Percentiles rank a stretch among this genome's conserved stretches.
Evolutionary conservation across 345 rosid genomes (phyloP).

Genomic region (Sisymbrium irio): DNA sequence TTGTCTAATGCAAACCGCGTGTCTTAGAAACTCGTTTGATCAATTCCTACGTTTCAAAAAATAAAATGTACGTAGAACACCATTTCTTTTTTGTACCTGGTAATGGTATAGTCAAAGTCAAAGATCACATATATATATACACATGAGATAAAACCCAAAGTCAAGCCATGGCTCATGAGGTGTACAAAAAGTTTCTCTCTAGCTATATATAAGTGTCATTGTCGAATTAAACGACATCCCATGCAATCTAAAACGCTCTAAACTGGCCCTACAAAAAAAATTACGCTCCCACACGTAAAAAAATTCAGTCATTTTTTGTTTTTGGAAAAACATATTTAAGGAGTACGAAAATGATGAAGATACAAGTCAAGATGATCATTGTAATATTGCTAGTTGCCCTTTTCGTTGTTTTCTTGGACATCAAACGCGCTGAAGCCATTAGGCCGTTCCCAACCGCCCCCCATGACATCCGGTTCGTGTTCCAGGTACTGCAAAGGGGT

Average conservation of each 20-base stretch:
- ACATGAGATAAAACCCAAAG: neutral
- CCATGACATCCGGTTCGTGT: constrained; percentile 14
- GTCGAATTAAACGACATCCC: neutral
- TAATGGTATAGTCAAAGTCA: constrained; percentile 28
- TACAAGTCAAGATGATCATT: neutral
- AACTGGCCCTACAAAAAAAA: neutral
- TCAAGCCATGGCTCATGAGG: constrained; percentile 8
- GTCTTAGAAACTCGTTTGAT: constrained; percentile 29
- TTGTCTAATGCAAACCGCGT: constrained; percentile 26
- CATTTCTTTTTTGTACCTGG: neutral
- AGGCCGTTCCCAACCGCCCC: constrained; percentile 18
- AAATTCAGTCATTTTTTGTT: neutral
- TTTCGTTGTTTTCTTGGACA: neutral
- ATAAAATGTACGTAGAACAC: constrained; percentile 5
- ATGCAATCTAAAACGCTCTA: constrained; percentile 9
- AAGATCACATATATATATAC: neutral
- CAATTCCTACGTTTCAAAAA: constrained; percentile 6
- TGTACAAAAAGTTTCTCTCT: neutral
- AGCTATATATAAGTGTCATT: neutral
- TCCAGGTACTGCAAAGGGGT: constrained; percentile 21
- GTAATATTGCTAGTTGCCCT: neutral
- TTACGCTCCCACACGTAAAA: constrained; percentile 7
- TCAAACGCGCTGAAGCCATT: constrained; percentile 21
- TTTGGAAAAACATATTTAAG: neutral
- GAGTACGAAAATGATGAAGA: constrained; percentile 9